Percentiles rank a stretch among this genome's conserved stretches.
These are phyloP conservation scores for Urtica urens DNA, from an alignment of 306 rosid species.

Conservation along the genomic window DNA sequence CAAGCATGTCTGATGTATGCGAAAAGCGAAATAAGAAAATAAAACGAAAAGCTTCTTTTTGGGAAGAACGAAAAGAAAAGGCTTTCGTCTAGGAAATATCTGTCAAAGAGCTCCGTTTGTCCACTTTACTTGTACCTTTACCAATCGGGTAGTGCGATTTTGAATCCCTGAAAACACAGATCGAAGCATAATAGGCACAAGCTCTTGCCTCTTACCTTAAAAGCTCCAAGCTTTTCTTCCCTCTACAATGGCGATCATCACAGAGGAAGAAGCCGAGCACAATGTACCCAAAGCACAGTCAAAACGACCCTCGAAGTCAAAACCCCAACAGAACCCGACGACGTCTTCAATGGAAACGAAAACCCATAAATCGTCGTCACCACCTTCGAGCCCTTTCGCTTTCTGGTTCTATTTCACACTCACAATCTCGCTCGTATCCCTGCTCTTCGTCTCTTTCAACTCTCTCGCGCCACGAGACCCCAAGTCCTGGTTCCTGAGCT, in stretches of 20 bases:
- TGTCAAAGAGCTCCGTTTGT: background rate
- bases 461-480: conserved; percentile 47
- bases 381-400: conserved; percentile 33
- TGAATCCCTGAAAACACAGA: too few relatives aligned
- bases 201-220: too few relatives aligned
- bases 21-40: too few relatives aligned
- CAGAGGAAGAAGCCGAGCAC: conserved; percentile 45
- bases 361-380: conserved; percentile 5
- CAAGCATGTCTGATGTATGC: too few relatives aligned
- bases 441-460: conserved; percentile 34
- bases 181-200: too few relatives aligned
- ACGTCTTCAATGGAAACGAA: conserved; percentile 9
- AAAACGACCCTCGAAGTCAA: conserved; percentile 12
- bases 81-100: background rate
- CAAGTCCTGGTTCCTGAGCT: conserved; percentile 61
- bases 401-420: conserved; percentile 83
- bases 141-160: background rate
- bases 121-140: background rate
- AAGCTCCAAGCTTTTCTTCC: conserved; percentile 13
- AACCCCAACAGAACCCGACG: conserved; percentile 15
- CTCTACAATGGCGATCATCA: conserved; percentile 77
- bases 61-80: background rate
- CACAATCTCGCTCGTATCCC: conserved; percentile 41
- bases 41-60: too few relatives aligned
- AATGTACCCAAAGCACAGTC: conserved; percentile 1